These are phyloP conservation scores for Backusella tarrabulga DNA, from an alignment of 192 early-diverging fungal genomes.

Conservation along the genomic window DNA sequence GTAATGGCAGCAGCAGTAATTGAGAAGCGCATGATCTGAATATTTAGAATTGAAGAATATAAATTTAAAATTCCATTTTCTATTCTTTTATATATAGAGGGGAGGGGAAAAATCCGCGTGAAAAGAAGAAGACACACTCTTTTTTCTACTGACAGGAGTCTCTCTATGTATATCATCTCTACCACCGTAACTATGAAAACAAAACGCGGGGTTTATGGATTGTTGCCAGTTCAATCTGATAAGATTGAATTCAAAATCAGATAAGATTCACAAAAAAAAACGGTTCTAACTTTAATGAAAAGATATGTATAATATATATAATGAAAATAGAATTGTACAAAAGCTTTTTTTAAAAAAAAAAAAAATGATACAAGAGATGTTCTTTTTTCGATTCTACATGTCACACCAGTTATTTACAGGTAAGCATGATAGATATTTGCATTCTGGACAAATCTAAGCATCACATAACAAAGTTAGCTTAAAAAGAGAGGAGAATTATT, in stretches of 20 bases:
- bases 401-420: slow-evolving; percentile 57
- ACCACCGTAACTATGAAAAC: not conserved
- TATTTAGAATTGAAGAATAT: not conserved
- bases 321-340: not conserved
- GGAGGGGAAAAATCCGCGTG: not conserved
- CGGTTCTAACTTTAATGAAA: not conserved
- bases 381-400: not conserved
- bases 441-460: slow-evolving; percentile 53
- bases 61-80: not conserved
- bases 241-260: not conserved
- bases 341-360: not conserved
- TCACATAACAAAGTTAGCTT: not conserved
- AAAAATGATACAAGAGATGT: not conserved
- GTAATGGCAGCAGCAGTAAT: not conserved
- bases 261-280: not conserved
- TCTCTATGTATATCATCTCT: not conserved
- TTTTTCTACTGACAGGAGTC: not conserved
- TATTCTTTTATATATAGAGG: not conserved
- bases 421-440: slow-evolving; percentile 57
- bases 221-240: not conserved
- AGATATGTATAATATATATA: not conserved
- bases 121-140: not conserved
- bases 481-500: not conserved
- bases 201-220: not conserved
- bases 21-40: not conserved